Base-by-base conservation (phyloP, 495 filamentous ascomycete species). In the Tuber umbilicatum region DNA sequence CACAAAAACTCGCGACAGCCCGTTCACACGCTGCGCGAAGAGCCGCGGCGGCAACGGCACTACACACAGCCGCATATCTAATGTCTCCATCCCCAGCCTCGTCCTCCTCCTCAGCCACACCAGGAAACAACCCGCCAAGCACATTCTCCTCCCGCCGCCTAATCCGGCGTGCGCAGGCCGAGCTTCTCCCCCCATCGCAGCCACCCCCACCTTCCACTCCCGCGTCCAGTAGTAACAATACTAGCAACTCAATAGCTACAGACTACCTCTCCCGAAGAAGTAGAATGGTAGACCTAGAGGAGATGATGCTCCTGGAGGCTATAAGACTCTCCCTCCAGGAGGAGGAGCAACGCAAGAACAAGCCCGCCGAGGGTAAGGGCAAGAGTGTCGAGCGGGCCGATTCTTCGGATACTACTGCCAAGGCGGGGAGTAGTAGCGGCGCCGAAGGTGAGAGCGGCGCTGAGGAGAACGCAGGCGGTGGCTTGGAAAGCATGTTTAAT, bases 291-390 rank as follows among this genome's bases (percentile, higher is more conserved):
- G 94, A 97, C 79, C 85, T 98, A 17, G 95, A 99, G 81, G 94
- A 97, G 69, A 92, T 98, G 86, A 99, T 99, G 95, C 92, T 97
- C 88, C 92, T 94, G 87, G 95, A 98, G 82, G 95, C 95, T 2
- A 94, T 99, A 72, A 86, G 95, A 42, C 84, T 97, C 69, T 96
- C 93, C 70, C 85, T 98, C 39, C 94, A 91, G 12, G 91, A 91
- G 42, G 95, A 99, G 80, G 95, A 99, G 79, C 94, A 97, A 68
- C 88, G 94, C 69, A 90, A 90, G 76, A 90, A 87, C 70, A 91
- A 91, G 79, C 91, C 91, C 42, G 75, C 82, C 40, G 83, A 84
- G 43, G 87, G 89, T 68, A 97, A 97, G 83, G 94, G 94, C 3
- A 98, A 98, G 81, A 90, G 85, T 12, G 88, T 93, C 37, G 93